A percentile compares a stretch with the other conserved stretches of the same genome.
Evolutionary conservation across 2,329 filamentous ascomycete species (phyloP).

Genomic region (Sphaerulina vaccinii): DNA sequence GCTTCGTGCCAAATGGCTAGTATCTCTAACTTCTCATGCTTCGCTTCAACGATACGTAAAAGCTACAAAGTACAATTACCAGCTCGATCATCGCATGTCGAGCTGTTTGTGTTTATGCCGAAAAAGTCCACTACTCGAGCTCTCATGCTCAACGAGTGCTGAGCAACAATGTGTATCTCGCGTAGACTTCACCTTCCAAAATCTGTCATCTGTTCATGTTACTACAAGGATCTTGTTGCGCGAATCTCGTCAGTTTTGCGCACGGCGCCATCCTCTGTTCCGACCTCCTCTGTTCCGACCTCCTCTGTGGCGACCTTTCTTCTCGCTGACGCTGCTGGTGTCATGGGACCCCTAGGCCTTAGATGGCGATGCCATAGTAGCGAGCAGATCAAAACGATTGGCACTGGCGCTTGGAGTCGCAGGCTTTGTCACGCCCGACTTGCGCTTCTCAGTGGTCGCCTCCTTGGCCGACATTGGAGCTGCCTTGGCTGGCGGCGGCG

Average conservation of each 20-base stretch:
- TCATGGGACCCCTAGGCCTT: too few relatives aligned
- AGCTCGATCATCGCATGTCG: neutral
- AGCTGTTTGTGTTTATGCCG: neutral
- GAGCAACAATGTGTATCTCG: neutral
- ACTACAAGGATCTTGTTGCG: neutral
- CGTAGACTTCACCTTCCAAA: neutral
- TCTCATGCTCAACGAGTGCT: neutral
- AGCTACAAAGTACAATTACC: neutral
- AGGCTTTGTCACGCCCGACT: conserved; percentile 8
- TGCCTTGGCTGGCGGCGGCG: conserved; percentile 5
- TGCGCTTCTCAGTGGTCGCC: conserved; percentile 12
- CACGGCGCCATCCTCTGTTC: neutral
- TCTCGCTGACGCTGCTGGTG: neutral
- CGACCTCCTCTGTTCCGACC: neutral
- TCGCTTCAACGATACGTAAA: neutral
- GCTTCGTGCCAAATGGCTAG: too few relatives aligned
- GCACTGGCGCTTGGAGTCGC: conserved; percentile 10
- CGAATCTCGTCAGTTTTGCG: neutral
- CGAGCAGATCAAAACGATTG: conserved; percentile 10
- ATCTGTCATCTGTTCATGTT: neutral
- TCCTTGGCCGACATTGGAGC: conserved; percentile 12
- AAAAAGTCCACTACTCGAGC: neutral
- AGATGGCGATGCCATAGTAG: conserved; percentile 8
- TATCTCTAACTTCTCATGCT: too few relatives aligned
- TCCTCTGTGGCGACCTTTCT: neutral